phyloP scores from a whole-genome alignment of 2,329 filamentous ascomycete genomes.

The Colletotrichum musicola region DNA sequence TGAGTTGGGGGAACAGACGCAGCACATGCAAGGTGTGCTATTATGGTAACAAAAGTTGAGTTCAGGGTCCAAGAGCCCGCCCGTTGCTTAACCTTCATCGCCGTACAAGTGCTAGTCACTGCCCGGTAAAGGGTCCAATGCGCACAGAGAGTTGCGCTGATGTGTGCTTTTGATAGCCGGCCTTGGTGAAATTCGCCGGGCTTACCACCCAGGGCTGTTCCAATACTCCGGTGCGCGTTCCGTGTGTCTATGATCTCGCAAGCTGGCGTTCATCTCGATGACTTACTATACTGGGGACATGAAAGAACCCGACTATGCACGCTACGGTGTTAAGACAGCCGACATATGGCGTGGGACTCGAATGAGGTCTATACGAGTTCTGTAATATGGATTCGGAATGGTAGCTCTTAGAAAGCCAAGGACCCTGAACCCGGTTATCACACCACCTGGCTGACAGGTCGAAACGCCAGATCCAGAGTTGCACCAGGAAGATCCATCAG shows the following conservation, averaged over 20 bases:
- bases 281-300: constrained; percentile 17
- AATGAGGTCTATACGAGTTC: constrained; percentile 21
- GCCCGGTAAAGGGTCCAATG: neutral
- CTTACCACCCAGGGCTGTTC: too few relatives aligned
- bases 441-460: constrained; percentile 31
- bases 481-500: constrained; percentile 34
- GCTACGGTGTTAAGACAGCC: neutral
- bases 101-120: neutral
- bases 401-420: neutral
- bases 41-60: constrained; percentile 3
- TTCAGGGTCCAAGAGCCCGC: constrained; percentile 20
- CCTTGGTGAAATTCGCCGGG: neutral
- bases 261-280: neutral
- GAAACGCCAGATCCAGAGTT: constrained; percentile 32
- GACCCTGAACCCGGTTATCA: constrained; percentile 20
- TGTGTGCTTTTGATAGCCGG: neutral
- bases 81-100: neutral
- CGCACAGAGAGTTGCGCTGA: constrained; percentile 24
- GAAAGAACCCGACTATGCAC: neutral
- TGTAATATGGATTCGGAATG: constrained; percentile 8
- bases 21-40: neutral
- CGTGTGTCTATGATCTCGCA: neutral
- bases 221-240: too few relatives aligned
- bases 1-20: neutral
- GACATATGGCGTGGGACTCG: neutral